A percentile compares a stretch with the other conserved stretches of the same genome.
Evolutionary conservation across 2,329 filamentous ascomycete species (phyloP).

Genomic region (Calonectria crousiana): DNA sequence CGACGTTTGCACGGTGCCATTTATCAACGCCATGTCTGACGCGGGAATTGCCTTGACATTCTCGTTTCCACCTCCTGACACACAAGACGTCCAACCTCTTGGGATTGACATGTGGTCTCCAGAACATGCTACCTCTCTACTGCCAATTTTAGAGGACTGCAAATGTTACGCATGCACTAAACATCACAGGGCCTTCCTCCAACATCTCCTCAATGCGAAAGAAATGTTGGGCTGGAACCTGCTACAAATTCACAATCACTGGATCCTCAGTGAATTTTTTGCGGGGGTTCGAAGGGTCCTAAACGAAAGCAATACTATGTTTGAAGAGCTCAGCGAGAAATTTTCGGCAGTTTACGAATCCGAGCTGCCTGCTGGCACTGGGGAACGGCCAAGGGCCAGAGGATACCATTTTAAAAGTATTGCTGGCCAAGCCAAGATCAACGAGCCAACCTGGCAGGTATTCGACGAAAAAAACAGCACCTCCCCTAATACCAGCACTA

Average conservation of each 20-base stretch:
- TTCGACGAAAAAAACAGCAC: slow-evolving; percentile 50
- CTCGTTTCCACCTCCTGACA: slow-evolving; percentile 68
- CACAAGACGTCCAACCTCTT: slow-evolving; percentile 59
- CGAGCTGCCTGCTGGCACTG: slow-evolving; percentile 79
- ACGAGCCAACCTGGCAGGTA: slow-evolving; percentile 75
- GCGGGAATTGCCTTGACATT: slow-evolving; percentile 88
- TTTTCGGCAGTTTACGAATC: slow-evolving; percentile 73
- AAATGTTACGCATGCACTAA: slow-evolving; percentile 84
- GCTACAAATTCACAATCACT: slow-evolving; percentile 92
- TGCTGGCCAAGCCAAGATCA: slow-evolving; percentile 74
- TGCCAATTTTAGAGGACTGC: slow-evolving; percentile 74
- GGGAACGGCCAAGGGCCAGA: slow-evolving; percentile 81
- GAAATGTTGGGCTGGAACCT: slow-evolving; percentile 98
- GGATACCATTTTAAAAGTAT: slow-evolving; percentile 86
- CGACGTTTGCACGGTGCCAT: slow-evolving; percentile 84
- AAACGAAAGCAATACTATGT: slow-evolving; percentile 63
- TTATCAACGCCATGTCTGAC: slow-evolving; percentile 81
- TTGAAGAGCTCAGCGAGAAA: slow-evolving; percentile 62
- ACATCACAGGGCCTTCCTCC: slow-evolving; percentile 89
- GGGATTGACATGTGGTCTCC: slow-evolving; percentile 84
- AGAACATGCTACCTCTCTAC: slow-evolving; percentile 70
- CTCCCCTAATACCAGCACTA: slow-evolving; percentile 26
- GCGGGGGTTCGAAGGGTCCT: slow-evolving; percentile 75
- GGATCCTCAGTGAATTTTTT: slow-evolving; percentile 80
- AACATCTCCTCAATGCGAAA: slow-evolving; percentile 88